These are phyloP conservation scores for Fusarium liriodendri DNA, from an alignment of 2,329 filamentous ascomycete species.

Conservation along the genomic window DNA sequence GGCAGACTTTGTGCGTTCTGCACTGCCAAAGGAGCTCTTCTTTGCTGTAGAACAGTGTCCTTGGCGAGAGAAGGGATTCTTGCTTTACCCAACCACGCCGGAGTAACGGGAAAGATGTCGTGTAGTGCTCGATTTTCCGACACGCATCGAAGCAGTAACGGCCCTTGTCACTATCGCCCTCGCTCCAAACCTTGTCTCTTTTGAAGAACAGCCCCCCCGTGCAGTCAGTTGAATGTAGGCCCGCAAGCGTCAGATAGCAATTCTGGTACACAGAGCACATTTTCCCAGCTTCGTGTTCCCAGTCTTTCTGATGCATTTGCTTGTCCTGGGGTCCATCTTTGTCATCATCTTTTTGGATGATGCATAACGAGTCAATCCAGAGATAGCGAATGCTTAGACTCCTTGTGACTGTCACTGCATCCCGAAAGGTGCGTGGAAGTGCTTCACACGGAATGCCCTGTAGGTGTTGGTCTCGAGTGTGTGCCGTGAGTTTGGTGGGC, in stretches of 20 bases:
- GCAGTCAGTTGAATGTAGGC: neutral
- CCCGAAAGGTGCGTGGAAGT: neutral
- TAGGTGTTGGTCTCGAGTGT: neutral
- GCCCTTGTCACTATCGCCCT: neutral
- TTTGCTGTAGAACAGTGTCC: neutral
- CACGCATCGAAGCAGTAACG: neutral
- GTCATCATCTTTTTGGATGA: neutral
- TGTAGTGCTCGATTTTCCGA: accelerated
- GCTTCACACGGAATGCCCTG: neutral
- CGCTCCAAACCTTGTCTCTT: neutral
- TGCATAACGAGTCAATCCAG: neutral
- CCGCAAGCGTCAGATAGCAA: neutral
- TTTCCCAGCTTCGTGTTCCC: neutral
- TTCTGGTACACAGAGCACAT: neutral
- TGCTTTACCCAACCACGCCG: neutral
- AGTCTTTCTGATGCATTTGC: neutral
- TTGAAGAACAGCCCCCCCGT: neutral
- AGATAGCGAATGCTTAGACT: neutral
- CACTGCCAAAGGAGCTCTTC: neutral
- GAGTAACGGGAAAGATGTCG: accelerated
- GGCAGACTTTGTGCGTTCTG: neutral
- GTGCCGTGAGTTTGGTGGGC: neutral
- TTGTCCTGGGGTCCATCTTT: neutral
- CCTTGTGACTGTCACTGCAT: neutral
- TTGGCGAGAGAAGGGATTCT: neutral